A percentile compares a stretch with the other conserved stretches of the same genome.
phyloP scores from a whole-genome alignment of 2,329 filamentous ascomycete genomes.

The Trichoderma gracile region DNA sequence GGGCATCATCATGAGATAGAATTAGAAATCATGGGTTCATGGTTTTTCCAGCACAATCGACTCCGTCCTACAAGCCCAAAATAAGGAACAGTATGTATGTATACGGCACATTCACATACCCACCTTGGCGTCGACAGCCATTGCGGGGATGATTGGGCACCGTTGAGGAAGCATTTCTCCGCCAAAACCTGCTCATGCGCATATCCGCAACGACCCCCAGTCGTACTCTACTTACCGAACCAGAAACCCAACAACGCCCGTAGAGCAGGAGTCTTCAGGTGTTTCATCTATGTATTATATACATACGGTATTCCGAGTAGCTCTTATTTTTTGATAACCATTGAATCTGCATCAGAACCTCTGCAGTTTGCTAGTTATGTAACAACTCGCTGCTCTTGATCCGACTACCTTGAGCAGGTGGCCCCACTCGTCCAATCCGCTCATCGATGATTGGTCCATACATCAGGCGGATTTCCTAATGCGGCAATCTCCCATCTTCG shows the following conservation, averaged over 20 bases:
- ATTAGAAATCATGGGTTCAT: neutral
- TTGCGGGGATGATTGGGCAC: no score
- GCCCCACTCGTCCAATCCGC: neutral
- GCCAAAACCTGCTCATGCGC: neutral
- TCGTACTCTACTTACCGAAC: no score
- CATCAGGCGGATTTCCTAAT: conserved; percentile 6
- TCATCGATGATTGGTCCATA: neutral
- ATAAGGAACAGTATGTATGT: no score
- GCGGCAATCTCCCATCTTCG: neutral
- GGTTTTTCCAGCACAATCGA: no score
- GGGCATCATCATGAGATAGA: neutral
- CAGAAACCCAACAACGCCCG: no score
- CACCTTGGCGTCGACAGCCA: no score
- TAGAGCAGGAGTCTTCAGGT: no score
- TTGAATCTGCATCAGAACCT: no score
- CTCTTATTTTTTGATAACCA: neutral
- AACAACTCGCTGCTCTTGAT: neutral
- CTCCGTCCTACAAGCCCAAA: no score
- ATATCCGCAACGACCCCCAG: no score
- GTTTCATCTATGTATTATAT: no score
- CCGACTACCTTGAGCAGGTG: neutral
- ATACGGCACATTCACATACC: no score
- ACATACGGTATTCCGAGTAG: neutral
- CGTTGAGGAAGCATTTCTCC: neutral
- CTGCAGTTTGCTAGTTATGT: neutral